Percentiles rank a stretch among this genome's conserved stretches.
These are phyloP conservation scores for Pulveroboletus sp. DNA, from an alignment of 768 basidiomycete genomes.

Conservation along the genomic window DNA sequence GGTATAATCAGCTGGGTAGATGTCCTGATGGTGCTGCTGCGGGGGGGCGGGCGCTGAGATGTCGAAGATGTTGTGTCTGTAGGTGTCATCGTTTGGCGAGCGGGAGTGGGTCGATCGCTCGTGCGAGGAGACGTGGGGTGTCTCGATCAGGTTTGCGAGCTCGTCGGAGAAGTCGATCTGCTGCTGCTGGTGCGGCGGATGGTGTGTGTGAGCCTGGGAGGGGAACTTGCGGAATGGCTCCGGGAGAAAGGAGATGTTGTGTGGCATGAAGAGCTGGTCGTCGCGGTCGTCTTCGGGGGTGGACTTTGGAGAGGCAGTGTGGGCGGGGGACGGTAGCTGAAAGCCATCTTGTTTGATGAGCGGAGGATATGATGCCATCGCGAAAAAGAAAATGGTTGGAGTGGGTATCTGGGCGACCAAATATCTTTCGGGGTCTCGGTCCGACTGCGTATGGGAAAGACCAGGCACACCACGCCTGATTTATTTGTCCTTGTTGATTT, in stretches of 20 bases:
- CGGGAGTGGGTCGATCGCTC: slow-evolving; percentile 44
- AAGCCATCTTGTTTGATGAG: slow-evolving; percentile 70
- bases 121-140: slow-evolving; percentile 31
- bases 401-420: slow-evolving; percentile 1
- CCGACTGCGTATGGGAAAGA: slow-evolving; percentile 28
- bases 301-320: slow-evolving; percentile 27
- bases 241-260: slow-evolving; percentile 44
- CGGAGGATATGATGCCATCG: slow-evolving; percentile 30
- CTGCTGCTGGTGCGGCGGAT: slow-evolving; percentile 7
- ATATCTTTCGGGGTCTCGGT: slow-evolving; percentile 32
- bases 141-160: slow-evolving; percentile 55
- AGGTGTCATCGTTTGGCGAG: slow-evolving; percentile 39
- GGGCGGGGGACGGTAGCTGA: slow-evolving; percentile 50
- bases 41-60: slow-evolving; percentile 46
- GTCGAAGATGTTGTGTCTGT: slow-evolving; percentile 60
- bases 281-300: slow-evolving; percentile 28
- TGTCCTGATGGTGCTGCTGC: slow-evolving; percentile 30
- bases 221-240: slow-evolving; percentile 56
- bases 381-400: neutral
- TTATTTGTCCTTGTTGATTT: slow-evolving; percentile 15
- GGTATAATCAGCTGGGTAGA: slow-evolving; percentile 30
- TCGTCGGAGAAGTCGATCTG: slow-evolving; percentile 65
- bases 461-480: slow-evolving; percentile 13
- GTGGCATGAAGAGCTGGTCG: slow-evolving; percentile 42
- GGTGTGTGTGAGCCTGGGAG: slow-evolving; percentile 15